Base-by-base conservation (phyloP, 352 stramenopile genomes). In the Salisapilia sapeloensis region DNA sequence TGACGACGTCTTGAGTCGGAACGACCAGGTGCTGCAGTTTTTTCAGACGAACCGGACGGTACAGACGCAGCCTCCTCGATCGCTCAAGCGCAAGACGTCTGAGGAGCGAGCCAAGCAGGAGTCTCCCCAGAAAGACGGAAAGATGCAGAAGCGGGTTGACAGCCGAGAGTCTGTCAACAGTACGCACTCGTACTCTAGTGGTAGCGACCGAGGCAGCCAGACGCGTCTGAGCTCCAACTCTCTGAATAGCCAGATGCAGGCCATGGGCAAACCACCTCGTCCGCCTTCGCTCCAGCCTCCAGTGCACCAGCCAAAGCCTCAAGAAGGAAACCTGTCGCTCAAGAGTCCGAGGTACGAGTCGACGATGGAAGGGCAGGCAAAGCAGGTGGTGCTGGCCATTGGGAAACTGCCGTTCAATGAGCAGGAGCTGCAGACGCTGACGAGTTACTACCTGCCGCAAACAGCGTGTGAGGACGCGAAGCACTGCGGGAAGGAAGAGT, bases 311-410 rank as follows among this genome's bases (percentile, higher is more conserved):
- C 10, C 17, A 36, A 7, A 42, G 22, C 48, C 53, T 6, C 44
- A 43, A 2, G 56, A 78, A 29, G 65, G 60, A n/a, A 42, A 56
- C 7, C 35, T 82, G 32, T 54, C 66, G 18, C 46, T 80, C 25
- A 80, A 79, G 42, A 78, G 62, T 29, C 66, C 66, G 31, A 60
- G 63, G 6, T 83, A 70, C 40, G 63, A 83, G 31, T 75, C 44
- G 29, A 77, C 61, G 5, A 80, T 83, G 63, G 60, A 79, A 40
- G 49, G 71, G 18, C 60, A 82, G 16, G 63, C 76, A 19, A 58
- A 60, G 33, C 75, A 80, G 30, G 61, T 83, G 22, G 48, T 83
- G 29, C 48, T 44, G 2, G 66, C 77, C 27, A 76, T 83, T 13
- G 50, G 56, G 9, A 59, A 60, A 31, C 34, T 79, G 28, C 66